A percentile compares a stretch with the other conserved stretches of the same genome.
Conservation (phyloP, 2,329 filamentous ascomycete genomes). For the Colletotrichum siamense region DNA sequence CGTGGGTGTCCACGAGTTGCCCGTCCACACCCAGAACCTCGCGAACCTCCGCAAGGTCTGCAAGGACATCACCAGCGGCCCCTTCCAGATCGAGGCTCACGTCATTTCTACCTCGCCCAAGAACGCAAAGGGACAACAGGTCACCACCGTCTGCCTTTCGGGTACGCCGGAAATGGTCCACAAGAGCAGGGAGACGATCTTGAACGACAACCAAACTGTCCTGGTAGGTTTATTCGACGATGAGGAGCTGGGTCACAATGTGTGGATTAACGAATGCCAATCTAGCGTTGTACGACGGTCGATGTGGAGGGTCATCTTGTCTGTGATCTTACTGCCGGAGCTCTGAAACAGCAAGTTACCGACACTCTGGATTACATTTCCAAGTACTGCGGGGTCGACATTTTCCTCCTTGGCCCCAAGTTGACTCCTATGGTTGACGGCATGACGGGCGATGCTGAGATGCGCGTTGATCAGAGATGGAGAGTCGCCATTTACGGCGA, state of each 20-base stretch:
- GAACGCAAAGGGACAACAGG: slow-evolving; percentile 67
- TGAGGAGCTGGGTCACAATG: not conserved
- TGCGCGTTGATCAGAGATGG: slow-evolving; percentile 88
- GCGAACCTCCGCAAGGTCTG: slow-evolving; percentile 81
- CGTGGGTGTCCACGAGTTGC: slow-evolving; percentile 84
- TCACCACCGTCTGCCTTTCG: slow-evolving; percentile 90
- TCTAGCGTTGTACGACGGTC: slow-evolving; percentile 87
- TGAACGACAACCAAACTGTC: slow-evolving; percentile 91
- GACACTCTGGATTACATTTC: slow-evolving; percentile 88
- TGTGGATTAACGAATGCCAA: slow-evolving; percentile 28
- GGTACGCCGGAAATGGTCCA: slow-evolving; percentile 87
- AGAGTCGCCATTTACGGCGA: slow-evolving; percentile 95
- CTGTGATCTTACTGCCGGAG: slow-evolving; percentile 70
- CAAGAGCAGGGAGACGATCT: slow-evolving; percentile 85
- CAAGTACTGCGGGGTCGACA: slow-evolving; percentile 89
- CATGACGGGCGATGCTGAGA: slow-evolving; percentile 78
- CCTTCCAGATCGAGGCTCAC: slow-evolving; percentile 78
- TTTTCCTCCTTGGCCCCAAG: slow-evolving; percentile 93
- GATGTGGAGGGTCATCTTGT: slow-evolving; percentile 93
- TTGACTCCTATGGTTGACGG: slow-evolving; percentile 78
- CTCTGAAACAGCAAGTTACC: slow-evolving; percentile 75
- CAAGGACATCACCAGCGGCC: slow-evolving; percentile 76
- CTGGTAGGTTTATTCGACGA: slow-evolving; percentile 69
- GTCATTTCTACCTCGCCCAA: slow-evolving; percentile 85
- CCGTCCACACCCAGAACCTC: slow-evolving; percentile 90